Evolutionary conservation across 1,284 basidiomycete genomes (phyloP), one percentile per base, ranked within the genome.

Genomic region (Violaceomyces palustris): DNA sequence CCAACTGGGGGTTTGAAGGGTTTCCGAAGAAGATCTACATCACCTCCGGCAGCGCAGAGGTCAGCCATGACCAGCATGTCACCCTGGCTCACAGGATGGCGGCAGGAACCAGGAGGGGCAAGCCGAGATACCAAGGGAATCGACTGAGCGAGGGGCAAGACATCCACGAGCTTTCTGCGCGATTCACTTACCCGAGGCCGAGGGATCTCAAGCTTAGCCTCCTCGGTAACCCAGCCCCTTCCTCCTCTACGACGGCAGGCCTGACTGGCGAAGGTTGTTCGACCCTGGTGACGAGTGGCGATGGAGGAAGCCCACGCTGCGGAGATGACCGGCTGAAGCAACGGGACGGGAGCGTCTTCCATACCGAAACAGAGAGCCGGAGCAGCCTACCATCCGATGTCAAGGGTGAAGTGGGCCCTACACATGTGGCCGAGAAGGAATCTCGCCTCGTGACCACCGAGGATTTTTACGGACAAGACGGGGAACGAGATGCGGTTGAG

Each of bases 1-100:
- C 68, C 9, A 35, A 52, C 38, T 71, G 57, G 38, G 68, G 68
- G 1, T 71, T 69, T 32, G 47, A 54, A 21, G 63, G 63, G 4
- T 69, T 71, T 17, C 67, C 67, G 0, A 44, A 49, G 27, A 33
- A 35, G 17, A 60, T 59, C 27, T 64, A 65, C 43, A 62, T 71
- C 32, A 50, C 50, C 10, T 58, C 62, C 0, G 68, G 68, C 2
- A 60, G 50, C 8, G 67, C 64, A 0, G 68, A 71, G 43, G 55
- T 71, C 27, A 54, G 50, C 18, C 54, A 60, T 33, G 68, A 71
- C 30, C 68, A 71, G 45, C 68, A 71, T 44, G 24, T 67, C 19
- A 71, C 68, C 5, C 33, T 71, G 4, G 68, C 68, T 4, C 61
- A 69, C 31, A 50, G 68, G 14, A 29, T 71, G 17, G 67, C 68